Evolutionary conservation across 2,329 filamentous ascomycete species (phyloP), one percentile per base, ranked within the genome.

Genomic region (Fusarium protoensiforme): DNA sequence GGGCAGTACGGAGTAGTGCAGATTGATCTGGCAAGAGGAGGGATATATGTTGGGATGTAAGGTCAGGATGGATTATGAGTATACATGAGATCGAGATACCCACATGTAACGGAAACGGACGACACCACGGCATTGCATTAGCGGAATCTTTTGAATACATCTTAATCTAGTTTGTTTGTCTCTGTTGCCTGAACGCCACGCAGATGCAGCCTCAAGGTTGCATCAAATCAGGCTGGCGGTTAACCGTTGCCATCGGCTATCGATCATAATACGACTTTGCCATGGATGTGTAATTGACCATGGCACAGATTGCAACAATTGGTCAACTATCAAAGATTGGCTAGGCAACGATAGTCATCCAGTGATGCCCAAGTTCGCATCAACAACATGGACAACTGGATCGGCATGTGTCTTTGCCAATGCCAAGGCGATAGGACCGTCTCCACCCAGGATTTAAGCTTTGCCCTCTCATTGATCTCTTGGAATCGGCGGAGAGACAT

Each of bases 81-180:
- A 71, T 51, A 51, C 46, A 51, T 51, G 61, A 73, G 59, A 74
- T 70, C 62, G 60, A 74, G 69, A 74, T 74, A 74, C 72, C 72
- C 68, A 59, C 29, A 56, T 73, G 43, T 35, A 35, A 73, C 27
- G 51, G 61, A 56, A 61, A 39, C 24, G 68, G 69, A 66, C 24
- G 16, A 46, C 31, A 20, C 11, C 46, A 51, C 41, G 18, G 65
- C 20, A 60, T 56, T 69, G 41, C 29, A 48, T 58, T 61, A 67
- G 33, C 36, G 35, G 20, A 61, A 64, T 31, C 46, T 51, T 29
- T 51, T 43, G 43, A 67, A 65, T 29, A 46, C 41, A 56, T 35
- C 35, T 41, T 56, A 53, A 51, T 38, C 48, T 59, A 27, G 36
- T 59, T 43, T 33, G 46, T 16, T 10, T 41, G 60, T 31, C 27